A percentile compares a stretch with the other conserved stretches of the same genome.
phyloP scores from a whole-genome alignment of 345 rosid species.

The Microcos paniculata region DNA sequence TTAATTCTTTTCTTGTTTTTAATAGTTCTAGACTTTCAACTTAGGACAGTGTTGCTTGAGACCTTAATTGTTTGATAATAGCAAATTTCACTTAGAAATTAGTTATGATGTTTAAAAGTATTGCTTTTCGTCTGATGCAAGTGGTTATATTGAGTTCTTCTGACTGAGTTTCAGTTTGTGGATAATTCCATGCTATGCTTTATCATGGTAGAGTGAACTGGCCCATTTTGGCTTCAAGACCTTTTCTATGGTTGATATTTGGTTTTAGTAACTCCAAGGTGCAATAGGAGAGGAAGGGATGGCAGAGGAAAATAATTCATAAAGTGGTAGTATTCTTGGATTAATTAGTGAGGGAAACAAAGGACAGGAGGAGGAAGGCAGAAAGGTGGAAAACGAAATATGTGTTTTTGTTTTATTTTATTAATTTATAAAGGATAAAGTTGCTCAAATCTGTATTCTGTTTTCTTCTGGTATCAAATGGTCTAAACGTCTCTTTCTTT shows the following conservation, averaged over 20 bases:
- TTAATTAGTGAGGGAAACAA: background rate
- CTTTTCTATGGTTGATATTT: background rate
- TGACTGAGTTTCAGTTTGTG: background rate
- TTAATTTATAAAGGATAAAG: background rate
- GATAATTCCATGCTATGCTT: background rate
- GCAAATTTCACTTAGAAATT: background rate
- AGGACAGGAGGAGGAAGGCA: background rate
- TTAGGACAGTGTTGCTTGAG: background rate
- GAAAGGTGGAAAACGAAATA: background rate
- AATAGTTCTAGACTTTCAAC: background rate
- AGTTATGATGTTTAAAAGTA: background rate
- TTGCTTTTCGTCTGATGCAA: slow-evolving; percentile 4
- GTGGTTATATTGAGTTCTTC: background rate
- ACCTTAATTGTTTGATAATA: background rate
- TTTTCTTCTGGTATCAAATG: background rate
- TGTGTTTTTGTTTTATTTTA: background rate
- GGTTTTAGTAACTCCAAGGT: background rate
- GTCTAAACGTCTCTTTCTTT: slow-evolving; percentile 5
- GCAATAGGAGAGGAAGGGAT: background rate
- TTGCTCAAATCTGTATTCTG: background rate
- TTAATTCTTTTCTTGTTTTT: background rate
- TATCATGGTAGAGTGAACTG: background rate
- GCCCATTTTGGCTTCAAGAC: background rate
- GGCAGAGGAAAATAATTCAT: background rate
- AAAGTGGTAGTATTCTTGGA: background rate